These are phyloP conservation scores for Spergularia marina DNA, from an alignment of 148 eudicot species.

Conservation along the genomic window DNA sequence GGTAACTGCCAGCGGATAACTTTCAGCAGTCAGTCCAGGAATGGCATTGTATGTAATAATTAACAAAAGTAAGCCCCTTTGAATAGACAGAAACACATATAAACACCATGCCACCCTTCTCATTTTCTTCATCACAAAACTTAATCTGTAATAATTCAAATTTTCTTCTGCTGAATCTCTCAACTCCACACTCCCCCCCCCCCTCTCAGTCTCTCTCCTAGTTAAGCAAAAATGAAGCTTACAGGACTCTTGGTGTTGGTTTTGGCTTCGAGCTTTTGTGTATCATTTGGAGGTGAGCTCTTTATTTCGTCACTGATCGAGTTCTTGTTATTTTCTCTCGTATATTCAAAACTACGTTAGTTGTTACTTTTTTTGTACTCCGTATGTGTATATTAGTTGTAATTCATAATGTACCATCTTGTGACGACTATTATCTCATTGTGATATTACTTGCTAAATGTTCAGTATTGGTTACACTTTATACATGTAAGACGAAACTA, in stretches of 20 bases:
- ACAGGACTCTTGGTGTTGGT: conserved; percentile 18
- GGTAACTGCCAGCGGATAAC: conserved; percentile 5
- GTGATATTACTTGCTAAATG: too few relatives aligned
- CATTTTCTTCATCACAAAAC: conserved; percentile 2
- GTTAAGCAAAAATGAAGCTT: conserved; percentile 22
- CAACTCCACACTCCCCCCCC: too few relatives aligned
- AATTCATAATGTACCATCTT: too few relatives aligned
- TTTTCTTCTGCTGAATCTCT: too few relatives aligned
- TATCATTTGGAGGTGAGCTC: conserved; percentile 31
- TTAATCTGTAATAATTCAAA: neutral
- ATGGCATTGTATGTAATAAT: conserved; percentile 28
- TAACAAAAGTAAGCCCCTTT: conserved; percentile 4
- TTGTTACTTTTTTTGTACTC: too few relatives aligned
- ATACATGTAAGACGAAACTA: too few relatives aligned
- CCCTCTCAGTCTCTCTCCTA: neutral
- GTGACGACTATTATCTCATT: too few relatives aligned
- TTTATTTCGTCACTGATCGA: neutral
- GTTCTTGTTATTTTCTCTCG: too few relatives aligned
- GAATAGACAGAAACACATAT: conserved; percentile 23
- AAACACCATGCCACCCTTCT: conserved; percentile 16
- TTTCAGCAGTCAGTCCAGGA: conserved; percentile 17
- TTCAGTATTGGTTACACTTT: too few relatives aligned
- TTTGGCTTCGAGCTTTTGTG: conserved; percentile 26
- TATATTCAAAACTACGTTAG: too few relatives aligned
- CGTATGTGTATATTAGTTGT: too few relatives aligned